These are phyloP conservation scores for Yamadazyma jaroonii DNA, from an alignment of 1,139 yeast species.

Conservation along the genomic window DNA sequence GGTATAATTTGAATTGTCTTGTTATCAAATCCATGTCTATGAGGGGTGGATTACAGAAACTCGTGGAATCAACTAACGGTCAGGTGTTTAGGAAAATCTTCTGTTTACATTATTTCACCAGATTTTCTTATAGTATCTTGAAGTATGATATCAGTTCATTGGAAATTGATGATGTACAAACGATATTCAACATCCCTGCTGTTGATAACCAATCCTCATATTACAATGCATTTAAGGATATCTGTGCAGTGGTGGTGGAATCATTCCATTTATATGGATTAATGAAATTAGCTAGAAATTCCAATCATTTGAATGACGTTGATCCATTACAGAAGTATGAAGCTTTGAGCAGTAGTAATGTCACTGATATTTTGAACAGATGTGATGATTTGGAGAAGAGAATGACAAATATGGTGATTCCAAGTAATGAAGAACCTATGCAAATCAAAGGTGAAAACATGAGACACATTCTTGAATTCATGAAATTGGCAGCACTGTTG, in stretches of 20 bases:
- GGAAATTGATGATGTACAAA: neutral
- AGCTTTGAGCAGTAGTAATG: conserved; percentile 1
- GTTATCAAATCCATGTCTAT: conserved; percentile 5
- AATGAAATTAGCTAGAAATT: conserved; percentile 4
- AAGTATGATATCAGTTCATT: conserved; percentile 3
- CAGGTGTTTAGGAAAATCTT: conserved; percentile 2
- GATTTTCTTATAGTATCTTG: conserved; percentile 2
- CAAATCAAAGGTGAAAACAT: neutral
- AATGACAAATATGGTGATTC: neutral
- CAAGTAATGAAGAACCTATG: neutral
- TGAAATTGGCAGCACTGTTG: conserved; percentile 1
- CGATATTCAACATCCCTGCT: conserved; percentile 1
- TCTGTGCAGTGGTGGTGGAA: conserved; percentile 3
- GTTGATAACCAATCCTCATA: neutral
- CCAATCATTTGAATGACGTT: conserved; percentile 1
- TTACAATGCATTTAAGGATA: neutral
- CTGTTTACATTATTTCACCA: conserved; percentile 2
- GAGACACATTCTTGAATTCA: neutral
- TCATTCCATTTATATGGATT: conserved; percentile 5
- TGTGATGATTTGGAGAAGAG: neutral
- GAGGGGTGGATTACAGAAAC: conserved; percentile 5
- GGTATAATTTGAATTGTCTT: conserved; percentile 1
- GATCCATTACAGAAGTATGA: neutral
- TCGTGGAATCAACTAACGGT: conserved; percentile 1
- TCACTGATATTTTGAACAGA: neutral